These are phyloP conservation scores for Calonectria pteridis DNA, from an alignment of 2,329 filamentous ascomycete genomes.

Conservation along the genomic window DNA sequence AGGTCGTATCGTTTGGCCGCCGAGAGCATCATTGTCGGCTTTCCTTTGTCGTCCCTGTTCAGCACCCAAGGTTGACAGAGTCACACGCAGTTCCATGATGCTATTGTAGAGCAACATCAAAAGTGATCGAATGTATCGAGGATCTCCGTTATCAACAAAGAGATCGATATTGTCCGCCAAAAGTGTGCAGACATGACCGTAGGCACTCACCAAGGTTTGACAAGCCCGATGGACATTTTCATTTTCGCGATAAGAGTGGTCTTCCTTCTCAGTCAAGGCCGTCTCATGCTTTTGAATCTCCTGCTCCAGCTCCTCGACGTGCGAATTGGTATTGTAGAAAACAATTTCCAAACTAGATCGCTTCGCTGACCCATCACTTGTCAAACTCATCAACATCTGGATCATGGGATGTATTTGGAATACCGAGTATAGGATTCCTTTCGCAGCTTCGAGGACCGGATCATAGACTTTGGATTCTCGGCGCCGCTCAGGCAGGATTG, in stretches of 20 bases:
- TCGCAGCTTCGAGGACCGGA: slow-evolving; percentile 73
- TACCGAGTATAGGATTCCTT: slow-evolving; percentile 75
- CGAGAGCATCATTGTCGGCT: slow-evolving; percentile 33
- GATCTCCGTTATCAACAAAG: slow-evolving; percentile 74
- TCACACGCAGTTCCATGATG: slow-evolving; percentile 74
- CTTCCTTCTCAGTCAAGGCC: slow-evolving; percentile 60
- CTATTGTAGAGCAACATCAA: slow-evolving; percentile 75
- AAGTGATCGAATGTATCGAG: slow-evolving; percentile 75
- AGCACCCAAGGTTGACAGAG: slow-evolving; percentile 53
- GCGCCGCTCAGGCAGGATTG: slow-evolving; percentile 72
- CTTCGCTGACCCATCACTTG: slow-evolving; percentile 70
- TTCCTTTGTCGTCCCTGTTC: slow-evolving; percentile 40
- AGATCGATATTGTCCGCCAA: slow-evolving; percentile 72
- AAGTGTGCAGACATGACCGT: slow-evolving; percentile 74
- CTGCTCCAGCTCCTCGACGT: slow-evolving; percentile 74
- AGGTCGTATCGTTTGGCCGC: slow-evolving; percentile 63
- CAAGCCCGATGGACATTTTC: slow-evolving; percentile 74
- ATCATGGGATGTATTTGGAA: slow-evolving; percentile 78
- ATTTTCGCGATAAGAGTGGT: slow-evolving; percentile 65
- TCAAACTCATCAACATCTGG: slow-evolving; percentile 73
- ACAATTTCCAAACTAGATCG: slow-evolving; percentile 75
- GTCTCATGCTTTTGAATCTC: slow-evolving; percentile 73
- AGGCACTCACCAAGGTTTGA: slow-evolving; percentile 72
- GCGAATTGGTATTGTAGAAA: slow-evolving; percentile 76
- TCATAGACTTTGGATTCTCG: slow-evolving; percentile 72